Evolutionary conservation across 2,329 filamentous ascomycete genomes (phyloP).

Genomic region (Diplocarpon rosae): DNA sequence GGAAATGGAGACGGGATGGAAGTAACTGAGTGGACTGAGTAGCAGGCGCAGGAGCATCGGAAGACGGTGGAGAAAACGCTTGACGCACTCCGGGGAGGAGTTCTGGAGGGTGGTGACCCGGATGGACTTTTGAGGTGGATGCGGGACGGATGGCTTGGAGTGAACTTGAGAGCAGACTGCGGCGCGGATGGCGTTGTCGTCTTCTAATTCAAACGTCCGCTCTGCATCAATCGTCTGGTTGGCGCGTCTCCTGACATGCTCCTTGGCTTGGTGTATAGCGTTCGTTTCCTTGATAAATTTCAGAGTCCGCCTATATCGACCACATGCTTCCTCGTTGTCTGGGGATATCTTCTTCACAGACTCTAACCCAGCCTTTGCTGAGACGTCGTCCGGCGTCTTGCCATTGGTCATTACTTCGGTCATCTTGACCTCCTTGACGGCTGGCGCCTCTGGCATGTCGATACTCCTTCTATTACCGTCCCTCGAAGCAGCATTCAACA

Average conservation of each 20-base stretch:
- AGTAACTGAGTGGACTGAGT: conserved; percentile 38
- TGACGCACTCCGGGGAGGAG: conserved; percentile 30
- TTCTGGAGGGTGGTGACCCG: conserved; percentile 38
- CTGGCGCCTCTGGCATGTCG: background rate
- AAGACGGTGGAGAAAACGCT: conserved; percentile 36
- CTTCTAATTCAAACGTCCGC: conserved; percentile 28
- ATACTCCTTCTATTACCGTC: conserved; percentile 17
- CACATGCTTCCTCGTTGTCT: conserved; percentile 33
- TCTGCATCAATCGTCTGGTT: conserved; percentile 16
- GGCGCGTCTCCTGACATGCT: conserved; percentile 21
- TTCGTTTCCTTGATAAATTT: conserved; percentile 31
- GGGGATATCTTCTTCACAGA: conserved; percentile 33
- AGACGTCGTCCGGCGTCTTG: conserved; percentile 28
- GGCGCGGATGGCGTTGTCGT: conserved; percentile 35
- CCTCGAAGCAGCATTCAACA: conserved; percentile 33
- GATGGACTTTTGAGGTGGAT: conserved; percentile 38
- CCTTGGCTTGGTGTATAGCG: conserved; percentile 28
- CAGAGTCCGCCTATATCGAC: conserved; percentile 33
- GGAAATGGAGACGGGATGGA: conserved; percentile 39
- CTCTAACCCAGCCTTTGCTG: conserved; percentile 29
- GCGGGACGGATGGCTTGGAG: conserved; percentile 35
- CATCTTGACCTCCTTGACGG: conserved; percentile 16
- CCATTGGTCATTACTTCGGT: conserved; percentile 30
- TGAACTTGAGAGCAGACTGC: conserved; percentile 39
- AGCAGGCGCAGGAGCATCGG: conserved; percentile 38